These are phyloP conservation scores for Aspergillus pseudoviridinutans DNA, from an alignment of 2,329 filamentous ascomycete species.

Conservation along the genomic window DNA sequence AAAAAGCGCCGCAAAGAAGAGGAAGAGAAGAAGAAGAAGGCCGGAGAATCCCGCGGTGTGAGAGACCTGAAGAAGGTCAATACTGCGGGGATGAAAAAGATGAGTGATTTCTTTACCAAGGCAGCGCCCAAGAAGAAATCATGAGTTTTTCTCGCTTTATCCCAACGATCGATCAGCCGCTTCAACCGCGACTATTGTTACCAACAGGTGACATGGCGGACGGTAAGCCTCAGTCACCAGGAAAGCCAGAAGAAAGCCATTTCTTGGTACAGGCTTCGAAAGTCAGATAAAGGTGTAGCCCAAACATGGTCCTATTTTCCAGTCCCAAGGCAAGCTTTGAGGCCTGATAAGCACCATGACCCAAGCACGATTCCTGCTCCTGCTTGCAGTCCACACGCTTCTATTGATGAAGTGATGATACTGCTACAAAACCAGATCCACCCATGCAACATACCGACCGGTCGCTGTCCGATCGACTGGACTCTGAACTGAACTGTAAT, in stretches of 20 bases:
- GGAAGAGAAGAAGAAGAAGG: slow-evolving; percentile 81
- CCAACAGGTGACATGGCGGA: too few relatives aligned
- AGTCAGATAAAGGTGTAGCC: too few relatives aligned
- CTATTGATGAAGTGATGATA: background rate
- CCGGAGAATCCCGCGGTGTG: slow-evolving; percentile 68
- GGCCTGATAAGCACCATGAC: too few relatives aligned
- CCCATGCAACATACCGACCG: background rate
- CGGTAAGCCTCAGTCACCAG: background rate
- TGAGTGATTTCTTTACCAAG: slow-evolving; percentile 91
- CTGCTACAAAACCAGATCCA: background rate
- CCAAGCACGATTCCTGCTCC: background rate
- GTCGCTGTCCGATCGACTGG: background rate
- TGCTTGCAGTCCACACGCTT: background rate
- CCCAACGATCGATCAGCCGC: background rate
- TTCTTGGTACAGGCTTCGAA: background rate
- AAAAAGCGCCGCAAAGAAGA: slow-evolving; percentile 86
- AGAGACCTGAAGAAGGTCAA: slow-evolving; percentile 85
- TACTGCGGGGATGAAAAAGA: slow-evolving; percentile 90
- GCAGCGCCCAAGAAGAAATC: slow-evolving; percentile 33
- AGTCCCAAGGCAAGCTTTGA: background rate
- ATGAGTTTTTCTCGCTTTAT: slow-evolving; percentile 12
- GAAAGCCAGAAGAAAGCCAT: background rate
- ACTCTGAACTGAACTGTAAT: background rate
- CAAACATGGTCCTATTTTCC: background rate
- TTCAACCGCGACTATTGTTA: background rate